These are phyloP conservation scores for Nemania abortiva DNA, from an alignment of 2,329 filamentous ascomycete genomes.

Conservation along the genomic window DNA sequence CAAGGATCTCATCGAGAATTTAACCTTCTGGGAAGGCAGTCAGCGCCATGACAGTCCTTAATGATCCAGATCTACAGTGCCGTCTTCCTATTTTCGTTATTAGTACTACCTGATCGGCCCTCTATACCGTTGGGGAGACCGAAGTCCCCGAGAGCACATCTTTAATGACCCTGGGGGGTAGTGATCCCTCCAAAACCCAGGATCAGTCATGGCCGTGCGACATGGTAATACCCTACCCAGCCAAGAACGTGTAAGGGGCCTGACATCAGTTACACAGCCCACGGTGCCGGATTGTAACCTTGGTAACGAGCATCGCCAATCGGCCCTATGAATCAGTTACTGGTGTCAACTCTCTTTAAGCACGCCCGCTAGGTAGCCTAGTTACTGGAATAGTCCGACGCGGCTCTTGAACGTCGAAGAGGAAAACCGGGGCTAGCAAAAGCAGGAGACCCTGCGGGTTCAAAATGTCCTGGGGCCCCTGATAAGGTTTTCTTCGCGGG, in stretches of 20 bases:
- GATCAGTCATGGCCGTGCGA: neutral
- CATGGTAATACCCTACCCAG: constrained; percentile 1
- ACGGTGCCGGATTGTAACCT: neutral
- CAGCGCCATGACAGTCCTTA: neutral
- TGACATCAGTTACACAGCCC: constrained; percentile 16
- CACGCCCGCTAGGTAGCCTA: neutral
- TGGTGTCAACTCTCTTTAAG: neutral
- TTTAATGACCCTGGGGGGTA: neutral
- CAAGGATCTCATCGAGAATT: too few relatives aligned
- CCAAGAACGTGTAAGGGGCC: neutral
- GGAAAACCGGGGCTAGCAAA: neutral
- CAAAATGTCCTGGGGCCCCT: neutral
- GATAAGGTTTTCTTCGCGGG: constrained; percentile 23
- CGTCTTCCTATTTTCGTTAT: neutral
- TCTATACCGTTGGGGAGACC: neutral
- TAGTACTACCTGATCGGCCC: neutral
- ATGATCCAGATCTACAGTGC: neutral
- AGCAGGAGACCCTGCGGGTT: neutral
- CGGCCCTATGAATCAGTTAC: constrained; percentile 13
- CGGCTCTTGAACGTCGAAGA: neutral
- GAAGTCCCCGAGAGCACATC: neutral
- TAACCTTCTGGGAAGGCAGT: too few relatives aligned
- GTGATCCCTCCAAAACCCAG: neutral
- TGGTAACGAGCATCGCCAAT: constrained; percentile 8
- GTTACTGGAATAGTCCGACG: neutral